These are phyloP conservation scores for Tephrocybe rancida DNA, from an alignment of 768 basidiomycete species.

Conservation along the genomic window DNA sequence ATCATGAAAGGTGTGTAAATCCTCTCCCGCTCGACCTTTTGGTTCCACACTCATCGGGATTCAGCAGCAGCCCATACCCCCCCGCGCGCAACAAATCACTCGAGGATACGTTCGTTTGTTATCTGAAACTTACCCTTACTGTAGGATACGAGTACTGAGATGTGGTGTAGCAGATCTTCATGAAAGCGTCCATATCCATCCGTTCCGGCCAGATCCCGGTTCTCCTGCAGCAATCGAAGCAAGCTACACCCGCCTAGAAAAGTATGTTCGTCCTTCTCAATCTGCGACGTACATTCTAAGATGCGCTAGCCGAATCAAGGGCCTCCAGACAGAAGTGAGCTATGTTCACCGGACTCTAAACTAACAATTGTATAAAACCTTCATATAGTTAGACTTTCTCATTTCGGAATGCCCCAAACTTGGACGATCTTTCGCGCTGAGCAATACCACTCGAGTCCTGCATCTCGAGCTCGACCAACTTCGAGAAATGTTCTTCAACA, in stretches of 20 bases:
- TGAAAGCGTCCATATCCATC: slow-evolving; percentile 23
- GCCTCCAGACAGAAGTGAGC: neutral
- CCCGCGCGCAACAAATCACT: no score
- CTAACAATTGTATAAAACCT: neutral
- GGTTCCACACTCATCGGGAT: no score
- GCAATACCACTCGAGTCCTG: slow-evolving; percentile 2
- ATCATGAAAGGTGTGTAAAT: no score
- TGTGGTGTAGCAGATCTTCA: neutral
- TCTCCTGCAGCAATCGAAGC: neutral
- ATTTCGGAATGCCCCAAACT: slow-evolving; percentile 2
- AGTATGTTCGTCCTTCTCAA: neutral
- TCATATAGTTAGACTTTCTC: slow-evolving; percentile 4
- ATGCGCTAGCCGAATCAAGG: neutral
- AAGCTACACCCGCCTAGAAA: neutral
- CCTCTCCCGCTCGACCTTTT: no score
- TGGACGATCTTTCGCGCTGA: slow-evolving; percentile 13
- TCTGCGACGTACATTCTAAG: neutral
- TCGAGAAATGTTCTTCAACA: slow-evolving; percentile 3
- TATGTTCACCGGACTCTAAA: neutral
- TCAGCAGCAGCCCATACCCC: no score
- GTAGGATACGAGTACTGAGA: no score
- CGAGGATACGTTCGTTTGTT: no score
- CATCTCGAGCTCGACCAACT: neutral
- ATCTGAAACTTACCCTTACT: no score
- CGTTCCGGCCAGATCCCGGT: neutral